Evolutionary conservation across 208 protist genomes (phyloP), one percentile per base, ranked within the genome.

Genomic region (Leishmania braziliensis): DNA sequence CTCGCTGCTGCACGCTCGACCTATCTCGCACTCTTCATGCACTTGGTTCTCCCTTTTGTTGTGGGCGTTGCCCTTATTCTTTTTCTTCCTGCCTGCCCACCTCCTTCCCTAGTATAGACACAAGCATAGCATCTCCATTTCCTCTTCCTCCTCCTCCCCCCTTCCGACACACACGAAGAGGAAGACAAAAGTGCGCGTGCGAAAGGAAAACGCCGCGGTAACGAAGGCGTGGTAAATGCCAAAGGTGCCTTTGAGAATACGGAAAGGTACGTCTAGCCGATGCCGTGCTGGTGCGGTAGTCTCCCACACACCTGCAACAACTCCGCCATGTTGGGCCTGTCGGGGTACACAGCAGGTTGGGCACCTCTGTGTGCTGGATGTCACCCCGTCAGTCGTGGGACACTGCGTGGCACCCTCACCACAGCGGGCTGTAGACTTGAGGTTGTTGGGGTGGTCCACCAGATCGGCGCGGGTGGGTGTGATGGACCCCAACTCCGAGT

Each of bases 291-390:
- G 14, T 36, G 48, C 16, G 94, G 95, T 53, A 98, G 83, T 82
- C 98, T 98, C n/a, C 97, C 80, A 96, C 97, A 99, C 1, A 99
- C 53, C 89, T 98, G 96, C 36, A 89, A 90, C 3, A 91, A 75
- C 78, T 88, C 80, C 65, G 84, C 77, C 68, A 75, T 66, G 79
- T 88, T 92, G 65, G 85, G 88, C 72, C 58, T 76, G 78, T 91
- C 75, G 4, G 68, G 48, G 77, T 82, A 66, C 39, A 1, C 39
- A 90, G 78, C 60, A 89, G 73, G 12, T 86, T 82, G 66, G 94
- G 95, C 83, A 95, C 94, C 77, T 98, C 95, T 51, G 80, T 63
- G 87, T 98, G 97, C 69, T 98, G 84, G 29, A 98, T 93, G 39
- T 96, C 97, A 39, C 87, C 43, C 43, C 76, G 68, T 92, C 97